Percentiles rank a stretch among this genome's conserved stretches.
Evolutionary conservation across 2,329 filamentous ascomycete species (phyloP).

Genomic region (Juglanconis sp.): DNA sequence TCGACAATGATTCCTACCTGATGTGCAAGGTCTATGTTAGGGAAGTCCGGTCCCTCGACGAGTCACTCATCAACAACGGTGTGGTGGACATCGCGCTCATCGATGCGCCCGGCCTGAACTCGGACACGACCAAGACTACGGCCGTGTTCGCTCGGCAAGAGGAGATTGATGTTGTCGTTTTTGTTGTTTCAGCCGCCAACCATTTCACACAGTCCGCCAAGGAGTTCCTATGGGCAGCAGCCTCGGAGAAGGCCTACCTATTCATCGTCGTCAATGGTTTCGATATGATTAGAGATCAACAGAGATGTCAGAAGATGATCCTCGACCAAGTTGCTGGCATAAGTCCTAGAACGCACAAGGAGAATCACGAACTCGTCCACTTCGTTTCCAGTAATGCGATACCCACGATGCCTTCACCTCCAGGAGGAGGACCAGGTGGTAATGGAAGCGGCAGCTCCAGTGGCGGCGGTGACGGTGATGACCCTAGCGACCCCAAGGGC

Average conservation of each 20-base stretch:
- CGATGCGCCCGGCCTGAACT: conserved; percentile 92
- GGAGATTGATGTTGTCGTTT: conserved; percentile 97
- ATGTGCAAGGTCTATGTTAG: conserved; percentile 97
- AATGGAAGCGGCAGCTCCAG: conserved; percentile 51
- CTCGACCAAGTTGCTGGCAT: conserved; percentile 82
- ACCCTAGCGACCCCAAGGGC: conserved; percentile 59
- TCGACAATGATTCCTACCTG: conserved; percentile 82
- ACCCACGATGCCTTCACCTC: conserved; percentile 62
- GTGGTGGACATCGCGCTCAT: conserved; percentile 98
- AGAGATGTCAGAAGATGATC: conserved; percentile 87
- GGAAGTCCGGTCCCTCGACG: conserved; percentile 83
- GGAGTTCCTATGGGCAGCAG: conserved; percentile 94
- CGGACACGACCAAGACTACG: conserved; percentile 94
- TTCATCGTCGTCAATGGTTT: conserved; percentile 99
- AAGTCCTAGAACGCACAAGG: conserved; percentile 92
- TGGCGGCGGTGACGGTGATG: conserved; percentile 56
- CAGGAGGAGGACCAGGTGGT: conserved; percentile 52
- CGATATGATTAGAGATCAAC: conserved; percentile 88
- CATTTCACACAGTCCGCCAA: conserved; percentile 98
- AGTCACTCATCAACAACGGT: conserved; percentile 93
- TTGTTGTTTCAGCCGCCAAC: conserved; percentile 95
- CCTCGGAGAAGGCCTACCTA: conserved; percentile 95
- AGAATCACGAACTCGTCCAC: conserved; percentile 87
- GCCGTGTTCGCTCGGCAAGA: conserved; percentile 96
- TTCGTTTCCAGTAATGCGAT: conserved; percentile 98